Evolutionary conservation across 1,139 yeast species (phyloP).

Genomic region (Sugiyamaella sp.): DNA sequence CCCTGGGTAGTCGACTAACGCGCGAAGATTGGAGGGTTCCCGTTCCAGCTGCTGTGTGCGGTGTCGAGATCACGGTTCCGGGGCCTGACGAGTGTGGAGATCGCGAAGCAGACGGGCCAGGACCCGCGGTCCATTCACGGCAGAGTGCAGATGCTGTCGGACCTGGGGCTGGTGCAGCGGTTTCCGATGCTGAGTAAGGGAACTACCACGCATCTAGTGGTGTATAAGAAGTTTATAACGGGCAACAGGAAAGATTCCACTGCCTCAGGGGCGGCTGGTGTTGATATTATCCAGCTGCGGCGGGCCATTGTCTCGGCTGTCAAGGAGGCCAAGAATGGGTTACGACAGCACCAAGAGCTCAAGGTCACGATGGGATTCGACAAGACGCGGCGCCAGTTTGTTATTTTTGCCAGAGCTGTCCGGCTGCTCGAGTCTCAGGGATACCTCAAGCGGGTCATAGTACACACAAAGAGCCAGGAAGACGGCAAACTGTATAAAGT

Average conservation of each 20-base stretch:
- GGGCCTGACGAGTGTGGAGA: constrained; percentile 45
- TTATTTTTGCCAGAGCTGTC: constrained; percentile 57
- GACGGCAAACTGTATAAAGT: constrained; percentile 46
- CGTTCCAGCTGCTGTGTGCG: constrained; percentile 44
- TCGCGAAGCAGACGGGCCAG: constrained; percentile 43
- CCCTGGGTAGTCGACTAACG: constrained; percentile 7
- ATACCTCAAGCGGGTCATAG: constrained; percentile 59
- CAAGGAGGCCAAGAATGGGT: constrained; percentile 65
- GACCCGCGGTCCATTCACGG: constrained; percentile 47
- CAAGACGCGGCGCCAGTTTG: constrained; percentile 48
- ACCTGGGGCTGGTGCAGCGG: constrained; percentile 41
- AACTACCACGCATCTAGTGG: constrained; percentile 40
- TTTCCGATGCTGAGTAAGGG: constrained; percentile 41
- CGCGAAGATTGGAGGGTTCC: constrained; percentile 38
- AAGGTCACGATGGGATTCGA: constrained; percentile 63
- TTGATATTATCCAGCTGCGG: constrained; percentile 47
- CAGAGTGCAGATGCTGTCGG: constrained; percentile 39
- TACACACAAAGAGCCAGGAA: constrained; percentile 39
- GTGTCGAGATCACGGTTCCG: constrained; percentile 42
- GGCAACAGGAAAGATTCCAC: constrained; percentile 11
- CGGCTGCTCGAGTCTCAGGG: constrained; percentile 55
- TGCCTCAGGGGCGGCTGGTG: constrained; percentile 36
- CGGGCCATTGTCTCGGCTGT: constrained; percentile 55
- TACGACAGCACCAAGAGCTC: constrained; percentile 68
- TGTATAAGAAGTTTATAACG: constrained; percentile 36